Evolutionary conservation across 345 rosid species (phyloP).

Genomic region (Salix purpurea): DNA sequence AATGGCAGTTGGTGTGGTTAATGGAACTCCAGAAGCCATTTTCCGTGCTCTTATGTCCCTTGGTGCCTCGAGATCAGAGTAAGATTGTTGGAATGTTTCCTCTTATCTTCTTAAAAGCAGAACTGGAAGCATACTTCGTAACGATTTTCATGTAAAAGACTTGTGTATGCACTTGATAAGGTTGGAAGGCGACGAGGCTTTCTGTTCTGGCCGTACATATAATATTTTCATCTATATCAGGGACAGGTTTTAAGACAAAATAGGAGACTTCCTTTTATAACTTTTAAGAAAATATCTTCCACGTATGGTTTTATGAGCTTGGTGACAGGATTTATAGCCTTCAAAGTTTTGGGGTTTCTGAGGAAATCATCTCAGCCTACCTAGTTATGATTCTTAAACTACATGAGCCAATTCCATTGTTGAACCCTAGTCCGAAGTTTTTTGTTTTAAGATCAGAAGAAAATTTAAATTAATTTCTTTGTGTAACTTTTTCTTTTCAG

Average conservation of each 20-base stretch:
- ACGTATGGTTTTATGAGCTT: neutral
- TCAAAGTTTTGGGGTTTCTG: neutral
- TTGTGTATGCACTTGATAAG: too few species aligned
- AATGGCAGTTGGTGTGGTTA: constrained; percentile 89
- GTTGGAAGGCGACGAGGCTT: too few species aligned
- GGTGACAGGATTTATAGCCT: neutral
- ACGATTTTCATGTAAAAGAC: neutral
- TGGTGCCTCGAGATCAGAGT: constrained; percentile 84
- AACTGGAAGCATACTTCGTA: neutral
- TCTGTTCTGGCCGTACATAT: too few species aligned
- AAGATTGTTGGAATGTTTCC: constrained; percentile 30
- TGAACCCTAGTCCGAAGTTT: neutral
- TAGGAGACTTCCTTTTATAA: neutral
- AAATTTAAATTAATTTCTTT: neutral
- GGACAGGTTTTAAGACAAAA: too few species aligned
- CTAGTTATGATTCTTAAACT: neutral
- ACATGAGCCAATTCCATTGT: neutral
- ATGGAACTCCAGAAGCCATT: constrained; percentile 79
- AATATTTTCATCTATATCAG: too few species aligned
- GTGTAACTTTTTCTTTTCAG: neutral
- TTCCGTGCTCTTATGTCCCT: constrained; percentile 76
- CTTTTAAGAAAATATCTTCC: neutral
- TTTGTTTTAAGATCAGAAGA: neutral
- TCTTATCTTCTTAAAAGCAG: neutral
- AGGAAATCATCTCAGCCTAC: neutral